phyloP scores from a whole-genome alignment of 352 stramenopile genomes.

The Phytopythium aichiense region DNA sequence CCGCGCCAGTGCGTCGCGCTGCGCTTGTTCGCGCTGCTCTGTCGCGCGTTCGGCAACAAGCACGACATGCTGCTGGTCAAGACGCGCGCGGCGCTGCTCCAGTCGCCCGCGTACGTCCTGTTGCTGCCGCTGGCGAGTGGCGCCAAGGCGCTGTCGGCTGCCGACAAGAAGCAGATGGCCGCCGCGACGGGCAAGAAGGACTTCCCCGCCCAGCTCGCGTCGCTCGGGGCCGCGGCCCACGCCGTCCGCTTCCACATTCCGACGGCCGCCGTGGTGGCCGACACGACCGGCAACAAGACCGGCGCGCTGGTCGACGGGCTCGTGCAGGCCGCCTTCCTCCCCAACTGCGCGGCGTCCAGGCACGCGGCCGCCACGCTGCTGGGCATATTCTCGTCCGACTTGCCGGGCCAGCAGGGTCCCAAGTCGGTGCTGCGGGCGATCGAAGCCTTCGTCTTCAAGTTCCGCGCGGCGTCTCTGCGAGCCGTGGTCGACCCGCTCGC shows the following conservation, averaged over 20 bases:
- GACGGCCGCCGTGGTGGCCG: conserved; percentile 13
- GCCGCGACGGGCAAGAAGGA: conserved; percentile 46
- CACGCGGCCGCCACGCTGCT: conserved; percentile 60
- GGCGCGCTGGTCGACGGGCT: conserved; percentile 44
- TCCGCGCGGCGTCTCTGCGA: conserved; percentile 37
- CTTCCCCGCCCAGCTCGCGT: conserved; percentile 42
- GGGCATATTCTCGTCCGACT: conserved; percentile 32
- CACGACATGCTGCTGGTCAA: conserved; percentile 38
- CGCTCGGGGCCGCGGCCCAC: conserved; percentile 49
- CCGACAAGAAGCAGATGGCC: conserved; percentile 46
- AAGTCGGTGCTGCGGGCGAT: conserved; percentile 38
- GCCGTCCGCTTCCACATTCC: conserved; percentile 49
- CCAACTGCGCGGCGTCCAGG: conserved; percentile 36
- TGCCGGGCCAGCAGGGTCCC: conserved; percentile 24
- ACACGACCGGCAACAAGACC: conserved; percentile 1
- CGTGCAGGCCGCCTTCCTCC: conserved; percentile 49
- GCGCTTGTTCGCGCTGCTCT: conserved; percentile 61
- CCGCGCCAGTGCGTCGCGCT: conserved; percentile 47
- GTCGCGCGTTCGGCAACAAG: conserved; percentile 33
- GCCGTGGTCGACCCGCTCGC: conserved; percentile 50
- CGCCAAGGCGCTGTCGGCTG: conserved; percentile 13
- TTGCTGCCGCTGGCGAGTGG: neutral
- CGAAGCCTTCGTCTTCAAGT: conserved; percentile 48
- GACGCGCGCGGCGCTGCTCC: neutral
- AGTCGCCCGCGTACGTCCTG: neutral